Percentiles rank a stretch among this genome's conserved stretches.
These are phyloP conservation scores for Yarrowia deformans DNA, from an alignment of 805 yeast species.

Conservation along the genomic window DNA sequence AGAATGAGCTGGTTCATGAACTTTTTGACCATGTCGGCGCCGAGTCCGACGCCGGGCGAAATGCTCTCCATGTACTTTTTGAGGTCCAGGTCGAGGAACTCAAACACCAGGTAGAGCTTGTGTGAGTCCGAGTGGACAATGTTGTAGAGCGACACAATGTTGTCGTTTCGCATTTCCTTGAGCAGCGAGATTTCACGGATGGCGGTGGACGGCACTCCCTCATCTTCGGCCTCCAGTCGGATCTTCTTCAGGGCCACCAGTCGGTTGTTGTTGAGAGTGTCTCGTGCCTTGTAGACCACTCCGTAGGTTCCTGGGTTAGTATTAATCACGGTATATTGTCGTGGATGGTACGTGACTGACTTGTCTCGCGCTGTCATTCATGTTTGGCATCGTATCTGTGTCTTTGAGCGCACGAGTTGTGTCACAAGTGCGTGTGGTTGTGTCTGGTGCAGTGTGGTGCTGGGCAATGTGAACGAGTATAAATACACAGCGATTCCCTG, in stretches of 20 bases:
- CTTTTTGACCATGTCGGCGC: constrained; percentile 75
- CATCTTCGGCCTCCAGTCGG: constrained; percentile 94
- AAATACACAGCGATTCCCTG: background rate
- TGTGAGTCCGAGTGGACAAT: constrained; percentile 95
- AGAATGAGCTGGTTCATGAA: constrained; percentile 93
- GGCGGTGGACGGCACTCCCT: constrained; percentile 98
- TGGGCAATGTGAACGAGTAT: background rate
- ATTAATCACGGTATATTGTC: background rate
- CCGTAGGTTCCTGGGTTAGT: constrained; percentile 79
- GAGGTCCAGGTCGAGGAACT: constrained; percentile 89
- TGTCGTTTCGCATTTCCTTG: constrained; percentile 92
- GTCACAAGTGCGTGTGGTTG: too few species aligned
- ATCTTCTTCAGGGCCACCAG: constrained; percentile 95
- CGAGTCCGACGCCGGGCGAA: constrained; percentile 77
- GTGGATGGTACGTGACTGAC: too few species aligned
- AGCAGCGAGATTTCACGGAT: constrained; percentile 93
- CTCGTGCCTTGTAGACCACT: constrained; percentile 95
- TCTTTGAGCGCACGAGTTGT: too few species aligned
- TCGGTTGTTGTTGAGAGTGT: constrained; percentile 86
- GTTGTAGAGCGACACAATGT: constrained; percentile 88
- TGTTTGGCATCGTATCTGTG: too few species aligned
- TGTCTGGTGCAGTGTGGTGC: too few species aligned
- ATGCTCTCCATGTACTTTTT: constrained; percentile 93
- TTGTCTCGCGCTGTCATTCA: too few species aligned
- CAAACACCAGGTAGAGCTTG: constrained; percentile 91